Conservation (phyloP, 2,329 filamentous ascomycete species). For the Penicillium corylophilum region DNA sequence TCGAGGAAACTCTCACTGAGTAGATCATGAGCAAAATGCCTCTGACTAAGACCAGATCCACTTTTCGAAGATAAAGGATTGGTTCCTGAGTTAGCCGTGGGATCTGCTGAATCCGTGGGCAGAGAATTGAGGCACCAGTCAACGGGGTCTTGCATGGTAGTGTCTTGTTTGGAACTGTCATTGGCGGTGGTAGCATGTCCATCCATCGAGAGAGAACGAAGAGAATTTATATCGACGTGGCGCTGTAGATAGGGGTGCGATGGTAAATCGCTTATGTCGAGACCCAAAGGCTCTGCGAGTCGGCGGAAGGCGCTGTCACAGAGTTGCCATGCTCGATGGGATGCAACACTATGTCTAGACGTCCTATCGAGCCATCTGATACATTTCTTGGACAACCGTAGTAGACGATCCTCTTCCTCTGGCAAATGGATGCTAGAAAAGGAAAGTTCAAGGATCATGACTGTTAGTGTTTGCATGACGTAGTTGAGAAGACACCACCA, state of each 20-base stretch:
- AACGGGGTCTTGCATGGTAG: neutral
- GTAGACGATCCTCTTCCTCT: conserved; percentile 27
- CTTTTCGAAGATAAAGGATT: neutral
- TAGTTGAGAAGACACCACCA: conserved; percentile 46
- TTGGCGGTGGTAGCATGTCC: neutral
- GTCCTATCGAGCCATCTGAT: conserved; percentile 38
- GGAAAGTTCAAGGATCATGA: conserved; percentile 40
- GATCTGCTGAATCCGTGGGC: neutral
- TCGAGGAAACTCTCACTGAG: neutral
- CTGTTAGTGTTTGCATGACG: conserved; percentile 40
- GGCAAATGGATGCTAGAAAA: conserved; percentile 37
- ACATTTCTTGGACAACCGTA: conserved; percentile 35
- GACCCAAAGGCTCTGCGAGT: conserved; percentile 19
- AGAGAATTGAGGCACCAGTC: neutral
- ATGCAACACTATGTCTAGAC: conserved; percentile 28
- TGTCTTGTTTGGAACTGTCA: neutral
- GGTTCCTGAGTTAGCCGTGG: neutral
- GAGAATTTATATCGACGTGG: conserved; percentile 1
- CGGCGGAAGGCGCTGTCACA: conserved; percentile 25
- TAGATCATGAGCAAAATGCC: neutral
- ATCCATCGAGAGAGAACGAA: neutral
- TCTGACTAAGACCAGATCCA: neutral
- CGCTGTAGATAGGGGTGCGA: conserved; percentile 8
- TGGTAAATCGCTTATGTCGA: conserved; percentile 7
- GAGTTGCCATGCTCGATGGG: conserved; percentile 34